A percentile compares a stretch with the other conserved stretches of the same genome.
Conservation (phyloP, 2,329 filamentous ascomycete species). For the Aspergillus sp. region DNA sequence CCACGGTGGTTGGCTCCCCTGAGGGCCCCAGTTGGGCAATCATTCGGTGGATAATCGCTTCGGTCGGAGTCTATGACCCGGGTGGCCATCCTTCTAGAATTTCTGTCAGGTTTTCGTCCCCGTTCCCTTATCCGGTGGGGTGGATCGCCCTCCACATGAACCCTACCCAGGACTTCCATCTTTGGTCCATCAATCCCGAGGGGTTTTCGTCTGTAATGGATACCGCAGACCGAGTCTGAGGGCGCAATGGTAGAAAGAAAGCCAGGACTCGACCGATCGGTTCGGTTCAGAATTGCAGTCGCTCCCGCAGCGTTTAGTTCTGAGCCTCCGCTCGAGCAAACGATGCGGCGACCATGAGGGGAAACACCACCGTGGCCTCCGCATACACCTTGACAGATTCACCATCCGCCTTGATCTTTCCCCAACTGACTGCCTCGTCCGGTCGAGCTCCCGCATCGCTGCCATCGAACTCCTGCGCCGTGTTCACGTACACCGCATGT, state of each 20-base stretch:
- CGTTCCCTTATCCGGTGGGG: too few species aligned
- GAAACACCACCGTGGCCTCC: constrained; percentile 67
- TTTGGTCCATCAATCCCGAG: too few species aligned
- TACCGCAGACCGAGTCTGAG: neutral
- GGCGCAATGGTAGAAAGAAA: neutral
- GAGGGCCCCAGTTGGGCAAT: neutral
- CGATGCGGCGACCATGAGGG: constrained; percentile 65
- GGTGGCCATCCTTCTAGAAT: constrained; percentile 12
- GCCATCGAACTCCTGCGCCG: constrained; percentile 94
- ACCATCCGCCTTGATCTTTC: constrained; percentile 89
- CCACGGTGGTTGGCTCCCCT: neutral
- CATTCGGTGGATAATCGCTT: neutral
- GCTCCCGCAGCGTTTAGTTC: constrained; percentile 7
- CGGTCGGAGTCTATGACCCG: constrained; percentile 7
- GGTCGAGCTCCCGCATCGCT: constrained; percentile 93
- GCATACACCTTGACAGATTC: constrained; percentile 86
- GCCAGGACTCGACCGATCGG: neutral
- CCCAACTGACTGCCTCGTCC: constrained; percentile 97
- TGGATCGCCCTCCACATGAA: too few species aligned
- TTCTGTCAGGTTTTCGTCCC: neutral
- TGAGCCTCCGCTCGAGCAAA: constrained; percentile 51
- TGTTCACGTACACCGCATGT: constrained; percentile 96
- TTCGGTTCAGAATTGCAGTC: neutral
- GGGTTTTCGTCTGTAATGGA: neutral
- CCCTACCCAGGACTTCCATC: too few species aligned